Percentiles rank a stretch among this genome's conserved stretches.
phyloP scores from a whole-genome alignment of 176 grass and related monocot genomes.

The Dendrocalamus sinicus region DNA sequence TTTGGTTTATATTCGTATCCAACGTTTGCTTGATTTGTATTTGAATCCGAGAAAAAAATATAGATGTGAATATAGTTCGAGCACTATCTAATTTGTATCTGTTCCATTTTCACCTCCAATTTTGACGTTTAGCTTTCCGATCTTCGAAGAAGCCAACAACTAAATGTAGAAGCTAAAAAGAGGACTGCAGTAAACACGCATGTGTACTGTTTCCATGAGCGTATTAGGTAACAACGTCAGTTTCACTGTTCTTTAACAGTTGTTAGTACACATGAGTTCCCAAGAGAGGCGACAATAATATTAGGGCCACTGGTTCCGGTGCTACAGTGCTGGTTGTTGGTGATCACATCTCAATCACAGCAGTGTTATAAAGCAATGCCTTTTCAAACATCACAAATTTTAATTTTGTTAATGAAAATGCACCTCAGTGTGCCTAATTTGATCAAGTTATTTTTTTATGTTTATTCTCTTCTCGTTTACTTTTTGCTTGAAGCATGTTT shows the following conservation, averaged over 20 bases:
- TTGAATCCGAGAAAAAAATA: too few relatives aligned
- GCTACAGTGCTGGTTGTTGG: neutral
- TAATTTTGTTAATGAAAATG: neutral
- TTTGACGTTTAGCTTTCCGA: too few relatives aligned
- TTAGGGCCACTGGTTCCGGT: neutral
- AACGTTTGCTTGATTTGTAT: too few relatives aligned
- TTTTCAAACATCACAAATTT: neutral
- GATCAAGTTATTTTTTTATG: neutral
- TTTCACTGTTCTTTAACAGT: neutral
- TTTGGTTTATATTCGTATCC: too few relatives aligned
- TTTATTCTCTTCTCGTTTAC: neutral
- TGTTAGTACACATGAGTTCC: neutral
- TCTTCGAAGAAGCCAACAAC: too few relatives aligned
- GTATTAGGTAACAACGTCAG: neutral
- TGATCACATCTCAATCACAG: conserved; percentile 17
- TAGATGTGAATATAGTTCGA: too few relatives aligned
- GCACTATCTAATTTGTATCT: too few relatives aligned
- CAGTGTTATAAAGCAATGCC: neutral
- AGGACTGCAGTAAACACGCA: too few relatives aligned
- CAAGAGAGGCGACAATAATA: neutral
- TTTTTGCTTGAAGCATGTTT: too few relatives aligned
- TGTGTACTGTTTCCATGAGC: neutral
- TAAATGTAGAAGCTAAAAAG: too few relatives aligned
- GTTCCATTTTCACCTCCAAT: too few relatives aligned
- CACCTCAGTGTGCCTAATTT: too few relatives aligned